These are phyloP conservation scores for Pleurotus platypus DNA, from an alignment of 768 basidiomycete species.

Conservation along the genomic window DNA sequence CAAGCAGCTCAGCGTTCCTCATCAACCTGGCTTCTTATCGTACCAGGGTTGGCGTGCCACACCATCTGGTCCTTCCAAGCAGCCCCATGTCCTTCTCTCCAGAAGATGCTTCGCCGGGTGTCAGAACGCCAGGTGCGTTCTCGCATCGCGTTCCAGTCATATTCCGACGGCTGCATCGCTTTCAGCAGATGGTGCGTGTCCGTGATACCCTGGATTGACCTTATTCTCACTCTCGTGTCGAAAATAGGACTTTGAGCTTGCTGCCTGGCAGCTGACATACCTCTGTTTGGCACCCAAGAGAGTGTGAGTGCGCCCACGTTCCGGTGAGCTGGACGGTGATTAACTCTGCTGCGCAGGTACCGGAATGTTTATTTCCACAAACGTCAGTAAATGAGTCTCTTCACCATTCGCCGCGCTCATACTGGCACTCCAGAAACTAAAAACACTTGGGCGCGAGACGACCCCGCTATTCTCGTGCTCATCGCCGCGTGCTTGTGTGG, in stretches of 20 bases:
- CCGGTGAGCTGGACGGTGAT: too few relatives aligned
- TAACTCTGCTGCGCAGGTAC: slow-evolving; percentile 46
- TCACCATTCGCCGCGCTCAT: not conserved
- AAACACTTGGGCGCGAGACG: slow-evolving; percentile 97
- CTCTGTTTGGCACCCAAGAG: slow-evolving; percentile 87
- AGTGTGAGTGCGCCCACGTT: slow-evolving; percentile 83
- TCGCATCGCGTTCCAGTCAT: slow-evolving; percentile 72
- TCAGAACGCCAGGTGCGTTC: slow-evolving; percentile 28
- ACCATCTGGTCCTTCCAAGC: slow-evolving; percentile 2
- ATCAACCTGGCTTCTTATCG: slow-evolving; percentile 16
- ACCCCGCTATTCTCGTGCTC: slow-evolving; percentile 91
- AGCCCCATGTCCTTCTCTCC: slow-evolving; percentile 25
- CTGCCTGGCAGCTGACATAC: slow-evolving; percentile 94
- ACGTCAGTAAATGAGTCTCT: slow-evolving; percentile 46
- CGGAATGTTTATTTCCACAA: slow-evolving; percentile 98
- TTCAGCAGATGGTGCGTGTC: slow-evolving; percentile 78
- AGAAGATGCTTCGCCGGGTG: slow-evolving; percentile 34
- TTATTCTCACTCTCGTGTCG: not conserved
- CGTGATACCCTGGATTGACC: not conserved
- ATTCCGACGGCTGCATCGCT: slow-evolving; percentile 73
- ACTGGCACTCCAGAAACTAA: slow-evolving; percentile 74
- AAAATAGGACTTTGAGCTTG: slow-evolving; percentile 89
- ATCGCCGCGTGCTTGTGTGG: slow-evolving; percentile 76
- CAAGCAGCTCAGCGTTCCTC: not conserved
- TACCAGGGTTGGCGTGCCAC: slow-evolving; percentile 13